These are phyloP conservation scores for Eucalyptus sideroxylon DNA, from an alignment of 345 rosid genomes.

Conservation along the genomic window DNA sequence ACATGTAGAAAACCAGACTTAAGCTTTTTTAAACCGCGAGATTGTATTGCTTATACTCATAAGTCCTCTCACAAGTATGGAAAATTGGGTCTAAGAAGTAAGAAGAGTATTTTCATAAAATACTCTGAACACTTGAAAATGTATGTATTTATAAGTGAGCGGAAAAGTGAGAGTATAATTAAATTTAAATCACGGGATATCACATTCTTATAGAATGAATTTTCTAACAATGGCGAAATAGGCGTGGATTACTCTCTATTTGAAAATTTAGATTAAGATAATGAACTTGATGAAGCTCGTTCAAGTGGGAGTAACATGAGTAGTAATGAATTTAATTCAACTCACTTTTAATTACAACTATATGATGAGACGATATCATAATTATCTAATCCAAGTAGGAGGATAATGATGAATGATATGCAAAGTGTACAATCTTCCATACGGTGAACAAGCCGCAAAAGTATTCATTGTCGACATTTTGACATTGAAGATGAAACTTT, in stretches of 20 bases:
- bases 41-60: rapidly evolving
- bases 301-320: rapidly evolving
- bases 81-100: rapidly evolving
- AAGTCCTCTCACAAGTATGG: rapidly evolving
- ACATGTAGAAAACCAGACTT: rapidly evolving
- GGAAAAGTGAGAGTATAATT: rapidly evolving
- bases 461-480: rapidly evolving
- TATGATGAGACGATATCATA: rapidly evolving
- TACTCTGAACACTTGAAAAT: rapidly evolving
- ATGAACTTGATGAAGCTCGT: rapidly evolving
- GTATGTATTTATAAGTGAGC: too few species aligned
- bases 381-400: rapidly evolving
- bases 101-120: rapidly evolving
- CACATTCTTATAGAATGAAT: rapidly evolving
- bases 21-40: rapidly evolving
- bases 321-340: too few species aligned
- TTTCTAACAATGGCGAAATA: rapidly evolving
- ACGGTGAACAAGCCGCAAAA: rapidly evolving
- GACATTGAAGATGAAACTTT: rapidly evolving
- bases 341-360: too few species aligned
- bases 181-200: rapidly evolving
- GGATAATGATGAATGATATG: rapidly evolving
- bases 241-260: rapidly evolving
- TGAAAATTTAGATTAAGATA: too few species aligned
- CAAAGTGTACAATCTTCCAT: rapidly evolving